These are phyloP conservation scores for Talaromyces sp. DNA, from an alignment of 2,329 filamentous ascomycete species.

Conservation along the genomic window DNA sequence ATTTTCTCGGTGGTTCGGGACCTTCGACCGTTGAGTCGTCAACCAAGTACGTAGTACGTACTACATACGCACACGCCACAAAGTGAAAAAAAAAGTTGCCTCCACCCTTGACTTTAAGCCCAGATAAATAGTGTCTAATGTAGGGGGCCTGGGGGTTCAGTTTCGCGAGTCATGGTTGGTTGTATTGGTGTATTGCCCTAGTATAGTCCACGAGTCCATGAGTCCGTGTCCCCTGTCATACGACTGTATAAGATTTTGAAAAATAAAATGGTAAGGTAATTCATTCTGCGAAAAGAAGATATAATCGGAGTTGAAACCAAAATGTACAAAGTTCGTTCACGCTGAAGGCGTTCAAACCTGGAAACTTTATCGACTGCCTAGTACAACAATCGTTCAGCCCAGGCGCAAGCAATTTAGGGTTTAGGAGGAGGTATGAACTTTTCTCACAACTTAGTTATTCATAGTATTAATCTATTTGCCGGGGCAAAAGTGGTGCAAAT, in stretches of 20 bases:
- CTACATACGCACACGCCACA: background rate
- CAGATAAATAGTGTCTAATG: background rate
- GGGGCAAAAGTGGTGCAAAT: background rate
- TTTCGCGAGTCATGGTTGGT: background rate
- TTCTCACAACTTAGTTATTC: background rate
- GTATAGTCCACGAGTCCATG: background rate
- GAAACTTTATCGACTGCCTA: background rate
- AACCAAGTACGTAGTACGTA: background rate
- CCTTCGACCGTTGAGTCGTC: background rate
- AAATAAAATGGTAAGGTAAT: background rate
- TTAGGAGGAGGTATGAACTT: background rate
- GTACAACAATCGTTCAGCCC: background rate
- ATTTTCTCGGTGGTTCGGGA: background rate
- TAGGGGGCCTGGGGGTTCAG: background rate
- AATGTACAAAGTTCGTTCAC: background rate
- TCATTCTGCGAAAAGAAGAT: background rate
- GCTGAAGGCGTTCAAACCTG: background rate
- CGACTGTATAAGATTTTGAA: background rate
- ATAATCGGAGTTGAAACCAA: background rate
- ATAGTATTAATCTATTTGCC: background rate
- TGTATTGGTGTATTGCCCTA: slow-evolving; percentile 1
- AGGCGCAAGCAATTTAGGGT: background rate
- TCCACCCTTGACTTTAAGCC: background rate
- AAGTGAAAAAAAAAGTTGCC: background rate
- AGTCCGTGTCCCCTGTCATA: background rate